Base-by-base conservation (phyloP, 2,329 filamentous ascomycete species). In the Fusarium hainanense region DNA sequence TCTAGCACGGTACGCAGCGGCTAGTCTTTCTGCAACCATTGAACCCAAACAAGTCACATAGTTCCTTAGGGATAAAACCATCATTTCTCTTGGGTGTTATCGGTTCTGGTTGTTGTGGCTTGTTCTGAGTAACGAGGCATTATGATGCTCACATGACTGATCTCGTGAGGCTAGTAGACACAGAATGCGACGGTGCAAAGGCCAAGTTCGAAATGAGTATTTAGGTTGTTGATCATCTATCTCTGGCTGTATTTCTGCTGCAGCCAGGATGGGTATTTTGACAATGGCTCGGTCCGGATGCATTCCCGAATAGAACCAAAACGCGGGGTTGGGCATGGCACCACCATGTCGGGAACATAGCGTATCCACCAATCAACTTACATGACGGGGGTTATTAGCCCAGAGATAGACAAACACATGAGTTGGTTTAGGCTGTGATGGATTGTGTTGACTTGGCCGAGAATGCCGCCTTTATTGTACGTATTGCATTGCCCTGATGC, bases 341-440 rank as follows among this genome's bases (percentile, higher is more conserved):
- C 60, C 51, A 64, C 41, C 42, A 55, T 20, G 52, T 40, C 60
- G 48, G 65, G 54, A 63, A 65, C 54, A 55, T 14, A 44, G 32
- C 48, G 43, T 51, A 14, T 58, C 68, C 71, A 66, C 73, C 73
- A 75, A 75, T 75, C 73, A 75, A 75, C 73, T 75, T 75, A 75
- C 73, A 75, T 62, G 71, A 64, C 63, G 44, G 32, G 54, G 48
- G 61, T 32, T 28, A 37, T 47, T 47, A 65, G 59, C 25, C 41
- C 14, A 34, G 41, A 56, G 58, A 63, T 47, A 28, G n/a, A 62
- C 21, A 62, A 25, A 52, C 48, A 27, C 37, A 41, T 52, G 49
- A 52, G 34, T 49, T 40, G 23, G 30, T 12, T 28, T 37, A 21
- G 28, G 18, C 23, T 37, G 32, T 13, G 49, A 16, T 37, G 14